Evolutionary conservation across 2,329 filamentous ascomycete species (phyloP).

Genomic region (Monilinia polystroma): DNA sequence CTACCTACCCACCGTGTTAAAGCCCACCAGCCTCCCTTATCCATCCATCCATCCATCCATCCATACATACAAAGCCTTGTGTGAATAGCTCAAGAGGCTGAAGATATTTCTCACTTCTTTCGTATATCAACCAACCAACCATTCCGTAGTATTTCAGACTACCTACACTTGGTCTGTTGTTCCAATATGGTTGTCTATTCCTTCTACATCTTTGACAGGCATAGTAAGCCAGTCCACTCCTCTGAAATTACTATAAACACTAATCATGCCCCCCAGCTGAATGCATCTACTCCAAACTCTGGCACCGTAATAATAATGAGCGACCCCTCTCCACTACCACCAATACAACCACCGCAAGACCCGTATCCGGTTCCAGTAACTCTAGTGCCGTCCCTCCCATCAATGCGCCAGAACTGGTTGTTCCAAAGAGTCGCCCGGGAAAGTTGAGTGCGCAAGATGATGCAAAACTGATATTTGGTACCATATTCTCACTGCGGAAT

Average conservation of each 20-base stretch:
- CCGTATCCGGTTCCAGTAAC: conserved; percentile 49
- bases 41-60: neutral
- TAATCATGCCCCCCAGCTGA: conserved; percentile 62
- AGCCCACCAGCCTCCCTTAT: too few relatives aligned
- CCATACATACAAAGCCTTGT: neutral
- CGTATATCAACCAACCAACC: neutral
- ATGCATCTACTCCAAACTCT: conserved; percentile 92
- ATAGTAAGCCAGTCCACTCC: conserved; percentile 62
- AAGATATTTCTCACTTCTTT: neutral
- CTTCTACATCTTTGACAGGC: conserved; percentile 98
- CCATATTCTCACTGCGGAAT: conserved; percentile 92
- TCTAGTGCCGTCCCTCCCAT: conserved; percentile 44
- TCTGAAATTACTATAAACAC: conserved; percentile 25
- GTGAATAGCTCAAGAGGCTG: neutral
- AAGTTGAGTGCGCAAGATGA: conserved; percentile 64
- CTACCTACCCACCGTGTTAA: too few relatives aligned
- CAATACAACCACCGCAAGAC: conserved; percentile 47
- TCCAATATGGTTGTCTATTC: conserved; percentile 83
- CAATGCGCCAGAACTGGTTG: conserved; percentile 34
- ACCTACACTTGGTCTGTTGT: neutral
- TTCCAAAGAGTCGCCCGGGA: conserved; percentile 38
- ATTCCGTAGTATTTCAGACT: neutral
- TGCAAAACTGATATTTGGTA: conserved; percentile 95
- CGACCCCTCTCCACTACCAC: conserved; percentile 30
- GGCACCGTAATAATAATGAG: conserved; percentile 50